Conservation (phyloP, 1,139 yeast species). For the Suhomyces chickasaworum region DNA sequence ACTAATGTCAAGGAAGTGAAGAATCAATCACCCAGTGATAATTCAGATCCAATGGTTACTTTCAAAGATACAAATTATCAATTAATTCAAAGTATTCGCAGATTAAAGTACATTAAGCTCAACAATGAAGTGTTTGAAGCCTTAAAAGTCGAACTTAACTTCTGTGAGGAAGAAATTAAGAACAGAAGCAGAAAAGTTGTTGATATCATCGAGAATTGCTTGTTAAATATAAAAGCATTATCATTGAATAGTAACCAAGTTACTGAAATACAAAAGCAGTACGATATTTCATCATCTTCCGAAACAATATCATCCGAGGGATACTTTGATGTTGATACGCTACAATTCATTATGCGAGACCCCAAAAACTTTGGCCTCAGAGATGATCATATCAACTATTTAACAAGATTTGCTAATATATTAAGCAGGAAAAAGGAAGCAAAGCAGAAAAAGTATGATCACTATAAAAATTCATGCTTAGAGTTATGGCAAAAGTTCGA, state of each 20-base stretch:
- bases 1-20: not conserved
- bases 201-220: constrained; percentile 28
- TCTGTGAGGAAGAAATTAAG: constrained; percentile 29
- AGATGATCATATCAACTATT: constrained; percentile 36
- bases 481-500: constrained; percentile 55
- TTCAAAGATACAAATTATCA: constrained; percentile 37
- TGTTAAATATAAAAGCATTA: constrained; percentile 30
- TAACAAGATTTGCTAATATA: constrained; percentile 30
- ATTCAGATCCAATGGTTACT: not conserved
- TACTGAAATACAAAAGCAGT: constrained; percentile 34
- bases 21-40: not conserved
- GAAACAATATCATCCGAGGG: constrained; percentile 23
- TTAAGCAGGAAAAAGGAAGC: constrained; percentile 33
- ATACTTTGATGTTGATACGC: constrained; percentile 41
- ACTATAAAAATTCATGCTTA: constrained; percentile 39
- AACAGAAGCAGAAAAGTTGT: constrained; percentile 29
- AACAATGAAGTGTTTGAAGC: constrained; percentile 30
- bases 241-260: constrained; percentile 40
- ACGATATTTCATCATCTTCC: constrained; percentile 19
- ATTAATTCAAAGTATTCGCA: constrained; percentile 38
- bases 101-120: constrained; percentile 42
- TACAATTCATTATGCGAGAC: constrained; percentile 36
- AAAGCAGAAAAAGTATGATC: constrained; percentile 38
- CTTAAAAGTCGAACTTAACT: constrained; percentile 30
- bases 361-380: constrained; percentile 47